These are phyloP conservation scores for Yueomyces sinensis DNA, from an alignment of 805 yeast genomes.

Conservation along the genomic window DNA sequence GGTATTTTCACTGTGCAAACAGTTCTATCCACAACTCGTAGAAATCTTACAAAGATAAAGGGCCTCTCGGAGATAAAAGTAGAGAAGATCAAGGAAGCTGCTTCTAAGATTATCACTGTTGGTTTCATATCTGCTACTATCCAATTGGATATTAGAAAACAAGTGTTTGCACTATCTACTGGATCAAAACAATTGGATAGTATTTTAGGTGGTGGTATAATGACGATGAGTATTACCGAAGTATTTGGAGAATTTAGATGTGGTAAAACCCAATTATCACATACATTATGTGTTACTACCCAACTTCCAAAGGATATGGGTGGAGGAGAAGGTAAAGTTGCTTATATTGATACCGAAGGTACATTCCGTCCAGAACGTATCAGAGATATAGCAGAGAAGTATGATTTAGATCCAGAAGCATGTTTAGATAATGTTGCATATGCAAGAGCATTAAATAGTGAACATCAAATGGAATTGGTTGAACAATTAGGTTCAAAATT, in stretches of 20 bases:
- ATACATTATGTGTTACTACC: conserved; percentile 64
- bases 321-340: conserved; percentile 73
- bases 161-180: conserved; percentile 53
- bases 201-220: conserved; percentile 61
- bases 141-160: conserved; percentile 50
- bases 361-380: conserved; percentile 66
- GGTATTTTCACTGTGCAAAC: conserved; percentile 57
- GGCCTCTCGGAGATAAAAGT: conserved; percentile 70
- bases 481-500: conserved; percentile 55
- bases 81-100: conserved; percentile 63
- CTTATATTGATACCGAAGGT: conserved; percentile 71
- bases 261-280: conserved; percentile 74
- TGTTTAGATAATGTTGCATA: conserved; percentile 62
- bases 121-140: conserved; percentile 67
- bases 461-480: conserved; percentile 63
- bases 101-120: conserved; percentile 46
- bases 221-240: conserved; percentile 67
- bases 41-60: conserved; percentile 49
- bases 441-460: conserved; percentile 66
- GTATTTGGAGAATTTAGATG: conserved; percentile 73
- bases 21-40: conserved; percentile 46
- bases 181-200: conserved; percentile 61
- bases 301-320: conserved; percentile 60
- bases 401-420: conserved; percentile 54
- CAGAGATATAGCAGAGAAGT: conserved; percentile 51